Percentiles rank a stretch among this genome's conserved stretches.
phyloP scores from a whole-genome alignment of 805 yeast genomes.

The Priceomyces medius region DNA sequence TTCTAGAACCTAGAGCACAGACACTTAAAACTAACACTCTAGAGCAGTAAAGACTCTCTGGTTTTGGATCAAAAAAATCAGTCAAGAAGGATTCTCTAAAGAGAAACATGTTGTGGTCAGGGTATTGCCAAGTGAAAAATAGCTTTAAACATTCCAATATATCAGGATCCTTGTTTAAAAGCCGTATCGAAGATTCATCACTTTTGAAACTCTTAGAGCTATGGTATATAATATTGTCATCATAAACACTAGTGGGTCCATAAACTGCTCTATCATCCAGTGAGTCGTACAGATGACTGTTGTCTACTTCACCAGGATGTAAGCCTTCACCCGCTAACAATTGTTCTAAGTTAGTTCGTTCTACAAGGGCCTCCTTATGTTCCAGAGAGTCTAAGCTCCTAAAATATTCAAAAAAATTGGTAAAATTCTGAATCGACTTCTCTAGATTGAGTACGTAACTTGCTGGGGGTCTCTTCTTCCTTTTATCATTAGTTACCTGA shows the following conservation, averaged over 20 bases:
- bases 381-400: slow-evolving; percentile 19
- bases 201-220: slow-evolving; percentile 14
- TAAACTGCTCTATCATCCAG: slow-evolving; percentile 37
- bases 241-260: slow-evolving; percentile 48
- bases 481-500: slow-evolving; percentile 46
- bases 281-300: slow-evolving; percentile 11
- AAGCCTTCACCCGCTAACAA: slow-evolving; percentile 6
- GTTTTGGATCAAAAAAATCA: slow-evolving; percentile 59
- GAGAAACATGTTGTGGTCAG: slow-evolving; percentile 61
- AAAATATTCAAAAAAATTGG: slow-evolving; percentile 23
- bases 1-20: slow-evolving; percentile 57
- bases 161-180: slow-evolving; percentile 34
- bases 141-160: slow-evolving; percentile 37
- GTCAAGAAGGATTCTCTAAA: slow-evolving; percentile 60
- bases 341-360: slow-evolving; percentile 17
- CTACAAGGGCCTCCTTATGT: slow-evolving; percentile 19
- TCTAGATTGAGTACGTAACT: slow-evolving; percentile 50
- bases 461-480: slow-evolving; percentile 51
- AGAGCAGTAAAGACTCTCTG: slow-evolving; percentile 54
- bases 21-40: slow-evolving; percentile 53
- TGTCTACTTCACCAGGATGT: not conserved
- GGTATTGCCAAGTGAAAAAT: slow-evolving; percentile 66
- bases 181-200: slow-evolving; percentile 18
- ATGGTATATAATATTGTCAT: slow-evolving; percentile 24
- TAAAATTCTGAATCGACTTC: slow-evolving; percentile 23